A percentile compares a stretch with the other conserved stretches of the same genome.
These are phyloP conservation scores for Fagus sylvatica DNA, from an alignment of 306 rosid genomes.

Conservation along the genomic window DNA sequence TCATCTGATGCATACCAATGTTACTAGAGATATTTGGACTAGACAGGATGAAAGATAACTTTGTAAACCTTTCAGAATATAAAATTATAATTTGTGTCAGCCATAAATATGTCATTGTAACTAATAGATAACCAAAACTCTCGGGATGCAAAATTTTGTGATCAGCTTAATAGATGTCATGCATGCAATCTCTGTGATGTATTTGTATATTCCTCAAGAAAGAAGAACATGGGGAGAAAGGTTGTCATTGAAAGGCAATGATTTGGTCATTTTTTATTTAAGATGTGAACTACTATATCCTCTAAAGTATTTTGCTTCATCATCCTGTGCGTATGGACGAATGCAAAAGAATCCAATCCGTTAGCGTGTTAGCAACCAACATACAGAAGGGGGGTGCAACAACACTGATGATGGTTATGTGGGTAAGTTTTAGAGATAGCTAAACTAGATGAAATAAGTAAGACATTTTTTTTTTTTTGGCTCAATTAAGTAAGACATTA, in stretches of 20 bases:
- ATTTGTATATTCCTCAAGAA: not conserved
- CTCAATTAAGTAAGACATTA: not conserved
- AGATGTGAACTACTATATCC: not conserved
- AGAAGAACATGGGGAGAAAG: not conserved
- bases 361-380: not conserved
- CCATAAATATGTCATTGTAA: not conserved
- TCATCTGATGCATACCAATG: conserved; percentile 20
- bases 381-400: not conserved
- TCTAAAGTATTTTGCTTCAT: not conserved
- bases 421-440: not conserved
- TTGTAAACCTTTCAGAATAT: not conserved
- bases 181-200: not conserved
- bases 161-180: not conserved
- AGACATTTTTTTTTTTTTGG: not conserved
- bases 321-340: not conserved
- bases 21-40: not conserved
- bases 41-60: not conserved
- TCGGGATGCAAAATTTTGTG: not conserved
- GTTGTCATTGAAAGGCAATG: not conserved
- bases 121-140: not conserved
- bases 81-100: not conserved
- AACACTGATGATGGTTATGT: not conserved
- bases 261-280: not conserved
- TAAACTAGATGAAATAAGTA: not conserved
- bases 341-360: not conserved